Base-by-base conservation (phyloP, 352 stramenopile species). In the Blastocystis sp. region DNA sequence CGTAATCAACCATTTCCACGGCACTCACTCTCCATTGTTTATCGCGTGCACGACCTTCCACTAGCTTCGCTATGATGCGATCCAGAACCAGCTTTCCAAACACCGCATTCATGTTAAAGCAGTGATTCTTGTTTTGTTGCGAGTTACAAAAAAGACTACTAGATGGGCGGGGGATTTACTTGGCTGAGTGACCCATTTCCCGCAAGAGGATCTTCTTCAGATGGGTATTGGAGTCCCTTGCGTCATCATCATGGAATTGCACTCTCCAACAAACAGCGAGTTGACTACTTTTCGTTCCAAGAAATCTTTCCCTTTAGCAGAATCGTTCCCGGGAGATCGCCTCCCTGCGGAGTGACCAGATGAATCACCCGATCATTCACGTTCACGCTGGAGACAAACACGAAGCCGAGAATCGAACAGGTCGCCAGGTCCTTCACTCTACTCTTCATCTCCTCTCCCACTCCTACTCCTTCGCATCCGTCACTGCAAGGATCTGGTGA, bases 31-130 rank as follows among this genome's bases (percentile, higher is more conserved):
- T 59, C 69, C 69, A 81, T 27, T 81, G 69, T 44, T 81, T 81
- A 48, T 81, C 69, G 34, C 69, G 21, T 51, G 69, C 69, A n/a
- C 69, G 61, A n/a, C 69, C 69, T 38, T 81, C 69, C 40, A 81
- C 53, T 21, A 81, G 46, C 38, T 81, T 81, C 24, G 69, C 69
- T 21, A 81, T 81, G 42, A 81, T 81, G 36, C 69, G 69, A 38
- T 81, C 69, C 34, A 81, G 53, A 48, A 81, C 49, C 7, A 81
- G 51, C 69, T 81, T 81, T 48, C 69, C 69, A 65, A 81, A 81
- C 48, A 81, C 69, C 14, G 51, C 69, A 27, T 81, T 81, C 69
- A 81, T 81, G 14, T 14, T 16, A 7, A 63, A 63, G 27, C 16
- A 56, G 48, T 71, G 63, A 59, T 59, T 59, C 11, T 14, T 14